phyloP scores from a whole-genome alignment of 148 eudicot species.

The Amaranthus hypochondriacus region DNA sequence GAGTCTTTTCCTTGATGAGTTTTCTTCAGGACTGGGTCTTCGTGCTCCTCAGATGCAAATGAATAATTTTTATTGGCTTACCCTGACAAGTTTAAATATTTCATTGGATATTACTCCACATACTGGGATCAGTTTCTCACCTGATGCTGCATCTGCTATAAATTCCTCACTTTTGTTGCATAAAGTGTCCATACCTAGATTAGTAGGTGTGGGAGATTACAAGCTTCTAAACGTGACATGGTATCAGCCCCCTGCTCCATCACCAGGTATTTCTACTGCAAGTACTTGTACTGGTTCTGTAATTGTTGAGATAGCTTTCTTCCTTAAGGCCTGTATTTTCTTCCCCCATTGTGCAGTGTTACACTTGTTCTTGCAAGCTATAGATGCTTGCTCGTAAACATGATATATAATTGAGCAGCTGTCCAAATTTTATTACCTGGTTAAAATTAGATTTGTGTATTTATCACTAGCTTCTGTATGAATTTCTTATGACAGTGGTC shows the following conservation, averaged over 20 bases:
- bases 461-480: neutral
- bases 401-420: slow-evolving; percentile 3
- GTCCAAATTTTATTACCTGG: neutral
- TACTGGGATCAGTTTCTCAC: slow-evolving; percentile 67
- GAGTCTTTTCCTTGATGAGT: slow-evolving; percentile 59
- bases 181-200: slow-evolving; percentile 53
- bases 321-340: neutral
- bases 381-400: neutral
- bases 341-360: neutral
- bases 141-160: slow-evolving; percentile 54
- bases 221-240: slow-evolving; percentile 79
- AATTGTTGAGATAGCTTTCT: neutral
- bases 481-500: neutral
- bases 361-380: neutral
- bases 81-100: slow-evolving; percentile 66
- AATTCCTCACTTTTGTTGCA: slow-evolving; percentile 66
- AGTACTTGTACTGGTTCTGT: neutral
- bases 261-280: slow-evolving; percentile 54
- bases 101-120: slow-evolving; percentile 91
- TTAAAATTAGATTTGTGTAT: neutral
- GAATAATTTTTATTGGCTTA: slow-evolving; percentile 74
- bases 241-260: slow-evolving; percentile 70
- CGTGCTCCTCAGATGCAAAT: slow-evolving; percentile 70
- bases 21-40: slow-evolving; percentile 69
- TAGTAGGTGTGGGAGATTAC: slow-evolving; percentile 75